Evolutionary conservation across 768 basidiomycete genomes (phyloP), one percentile per base, ranked within the genome.

Genomic region (Phylloporus sp.): DNA sequence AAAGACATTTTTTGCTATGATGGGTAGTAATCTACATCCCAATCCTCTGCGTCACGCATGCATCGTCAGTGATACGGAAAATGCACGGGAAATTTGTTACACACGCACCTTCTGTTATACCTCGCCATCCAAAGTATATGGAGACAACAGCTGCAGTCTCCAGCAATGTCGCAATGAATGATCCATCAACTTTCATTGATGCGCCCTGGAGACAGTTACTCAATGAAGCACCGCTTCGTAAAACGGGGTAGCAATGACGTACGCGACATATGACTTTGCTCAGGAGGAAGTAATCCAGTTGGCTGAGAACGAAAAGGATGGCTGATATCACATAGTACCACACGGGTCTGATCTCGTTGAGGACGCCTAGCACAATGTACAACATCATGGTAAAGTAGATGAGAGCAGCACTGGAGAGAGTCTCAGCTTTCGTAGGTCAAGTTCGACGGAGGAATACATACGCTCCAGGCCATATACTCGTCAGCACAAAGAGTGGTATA

Each of bases 261-360:
- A 82, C 80, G 23, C 72, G 69, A 66, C 95, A 97, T 50, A 97
- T 81, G 16, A 86, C 80, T 58, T 84, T 79, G 32, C 77, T 82
- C 15, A 97, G 74, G 36, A 95, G 75, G 73, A 93, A 91, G 73
- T 85, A 93, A 35, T 82, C 87, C 22, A 92, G 77, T 72, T 95
- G 93, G 42, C 80, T 77, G 34, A 91, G 77, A 34, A 90, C 75
- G 65, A 97, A 97, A 16, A 93, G 71, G 31, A 84, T 61, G n/a
- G 82, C 84, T 2, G 89, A 78, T 28, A 86, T 76, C 52, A 84
- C 64, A 72, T 90, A 95, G 65, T 81, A 90, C 71, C 83, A 76
- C 72, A 94, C 78, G 3, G 95, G 94, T 55, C 82, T 80, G 53
- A 78, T 68, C 72, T 97, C 95, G 59, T 81, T 80, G 52, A 98